A percentile compares a stretch with the other conserved stretches of the same genome.
These are phyloP conservation scores for Kregervanrija pseudodelftensis DNA, from an alignment of 805 yeast species.

Conservation along the genomic window DNA sequence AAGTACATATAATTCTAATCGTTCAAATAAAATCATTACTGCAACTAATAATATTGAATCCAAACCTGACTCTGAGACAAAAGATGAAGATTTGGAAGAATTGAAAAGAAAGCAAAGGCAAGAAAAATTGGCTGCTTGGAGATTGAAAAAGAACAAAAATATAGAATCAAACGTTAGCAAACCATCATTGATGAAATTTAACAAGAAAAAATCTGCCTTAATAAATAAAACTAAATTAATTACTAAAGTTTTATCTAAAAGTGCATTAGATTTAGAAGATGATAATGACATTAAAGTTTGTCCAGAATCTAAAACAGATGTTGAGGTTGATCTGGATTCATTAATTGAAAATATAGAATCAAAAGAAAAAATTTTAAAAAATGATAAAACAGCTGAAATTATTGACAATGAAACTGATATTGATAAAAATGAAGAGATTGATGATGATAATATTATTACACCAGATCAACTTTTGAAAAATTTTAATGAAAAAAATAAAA, in stretches of 20 bases:
- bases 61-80: no score
- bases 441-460: slow-evolving; percentile 28
- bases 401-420: slow-evolving; percentile 1
- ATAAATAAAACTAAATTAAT: background rate
- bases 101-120: slow-evolving; percentile 30
- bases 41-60: no score
- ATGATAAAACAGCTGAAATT: background rate
- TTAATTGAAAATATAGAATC: slow-evolving; percentile 6
- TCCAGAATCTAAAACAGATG: background rate
- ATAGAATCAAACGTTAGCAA: slow-evolving; percentile 7
- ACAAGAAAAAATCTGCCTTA: slow-evolving; percentile 8
- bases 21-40: no score
- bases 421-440: slow-evolving; percentile 25
- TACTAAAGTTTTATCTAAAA: no score
- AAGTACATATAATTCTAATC: no score
- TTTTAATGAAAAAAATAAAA: slow-evolving; percentile 39
- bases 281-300: background rate
- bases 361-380: background rate
- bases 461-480: slow-evolving; percentile 30
- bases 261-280: background rate
- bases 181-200: slow-evolving; percentile 17
- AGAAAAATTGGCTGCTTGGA: slow-evolving; percentile 55
- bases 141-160: slow-evolving; percentile 40
- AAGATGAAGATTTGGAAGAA: no score
- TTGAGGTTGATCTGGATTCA: slow-evolving; percentile 8